phyloP scores from a whole-genome alignment of 257 asterid genomes.

The Cinchona pubescens region DNA sequence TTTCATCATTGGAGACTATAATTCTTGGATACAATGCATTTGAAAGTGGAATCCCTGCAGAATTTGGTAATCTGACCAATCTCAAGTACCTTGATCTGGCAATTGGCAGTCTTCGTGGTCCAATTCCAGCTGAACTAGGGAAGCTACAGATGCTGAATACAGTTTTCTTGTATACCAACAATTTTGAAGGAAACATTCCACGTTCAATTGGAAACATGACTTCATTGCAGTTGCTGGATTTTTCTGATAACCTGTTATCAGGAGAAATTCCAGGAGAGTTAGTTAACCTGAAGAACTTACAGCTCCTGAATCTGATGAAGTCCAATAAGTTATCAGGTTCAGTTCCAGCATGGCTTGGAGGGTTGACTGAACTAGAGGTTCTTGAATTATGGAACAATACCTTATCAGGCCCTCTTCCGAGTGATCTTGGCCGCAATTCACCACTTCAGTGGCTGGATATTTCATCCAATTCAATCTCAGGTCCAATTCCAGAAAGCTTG shows the following conservation, averaged over 20 bases:
- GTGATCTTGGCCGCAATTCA: slow-evolving; percentile 50
- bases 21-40: slow-evolving; percentile 60
- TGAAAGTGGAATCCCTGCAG: slow-evolving; percentile 58
- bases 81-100: slow-evolving; percentile 67
- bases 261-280: slow-evolving; percentile 53
- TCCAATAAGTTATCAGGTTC: slow-evolving; percentile 53
- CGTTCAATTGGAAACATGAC: slow-evolving; percentile 46
- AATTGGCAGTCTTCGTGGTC: slow-evolving; percentile 51
- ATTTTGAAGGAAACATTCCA: slow-evolving; percentile 50
- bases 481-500: slow-evolving; percentile 43
- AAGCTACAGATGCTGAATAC: slow-evolving; percentile 42
- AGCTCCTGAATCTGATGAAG: slow-evolving; percentile 63
- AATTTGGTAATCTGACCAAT: slow-evolving; percentile 56
- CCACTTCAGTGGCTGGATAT: slow-evolving; percentile 63
- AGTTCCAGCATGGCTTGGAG: slow-evolving; percentile 44
- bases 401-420: slow-evolving; percentile 57
- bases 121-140: slow-evolving; percentile 55
- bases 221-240: slow-evolving; percentile 46
- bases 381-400: slow-evolving; percentile 70
- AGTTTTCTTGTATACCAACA: slow-evolving; percentile 54
- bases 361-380: slow-evolving; percentile 39
- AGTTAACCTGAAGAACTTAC: slow-evolving; percentile 42
- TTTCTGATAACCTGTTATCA: slow-evolving; percentile 58
- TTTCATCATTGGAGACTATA: slow-evolving; percentile 51
- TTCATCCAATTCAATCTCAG: slow-evolving; percentile 55